These are phyloP conservation scores for Coemansia sp. DNA, from an alignment of 192 early-diverging fungal genomes.

Conservation along the genomic window DNA sequence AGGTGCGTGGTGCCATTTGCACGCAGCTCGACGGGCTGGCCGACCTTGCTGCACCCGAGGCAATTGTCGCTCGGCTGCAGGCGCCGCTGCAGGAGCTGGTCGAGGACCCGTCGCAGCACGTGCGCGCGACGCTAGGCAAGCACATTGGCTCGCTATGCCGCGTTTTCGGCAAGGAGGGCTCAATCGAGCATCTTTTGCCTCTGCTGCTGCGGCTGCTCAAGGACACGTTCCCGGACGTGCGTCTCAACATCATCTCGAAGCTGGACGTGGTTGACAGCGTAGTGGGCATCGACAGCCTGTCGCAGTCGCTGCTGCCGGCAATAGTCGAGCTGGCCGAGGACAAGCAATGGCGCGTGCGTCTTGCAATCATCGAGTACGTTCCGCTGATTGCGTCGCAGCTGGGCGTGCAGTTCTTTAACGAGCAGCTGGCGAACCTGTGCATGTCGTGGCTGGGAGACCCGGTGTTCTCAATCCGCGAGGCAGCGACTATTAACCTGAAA, in stretches of 20 bases:
- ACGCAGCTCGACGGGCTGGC: constrained; percentile 76
- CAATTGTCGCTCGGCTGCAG: constrained; percentile 73
- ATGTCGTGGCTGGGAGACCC: constrained; percentile 99
- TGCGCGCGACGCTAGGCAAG: constrained; percentile 91
- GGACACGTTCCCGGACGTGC: constrained; percentile 96
- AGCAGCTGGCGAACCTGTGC: constrained; percentile 89
- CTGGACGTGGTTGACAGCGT: constrained; percentile 93
- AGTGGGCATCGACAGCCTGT: constrained; percentile 96
- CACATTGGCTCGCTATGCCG: constrained; percentile 96
- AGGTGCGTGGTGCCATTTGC: constrained; percentile 93
- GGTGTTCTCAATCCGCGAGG: constrained; percentile 97
- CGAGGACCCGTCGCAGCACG: constrained; percentile 94
- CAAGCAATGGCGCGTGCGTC: constrained; percentile 98
- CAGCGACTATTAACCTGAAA: constrained; percentile 89
- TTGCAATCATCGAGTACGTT: constrained; percentile 99
- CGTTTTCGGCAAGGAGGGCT: constrained; percentile 91
- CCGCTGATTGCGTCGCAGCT: constrained; percentile 95
- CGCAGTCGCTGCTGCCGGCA: constrained; percentile 94
- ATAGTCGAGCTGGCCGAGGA: constrained; percentile 99
- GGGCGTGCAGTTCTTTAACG: constrained; percentile 95
- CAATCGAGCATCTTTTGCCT: constrained; percentile 92
- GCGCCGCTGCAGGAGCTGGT: constrained; percentile 93
- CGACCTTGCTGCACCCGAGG: constrained; percentile 74
- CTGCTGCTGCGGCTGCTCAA: constrained; percentile 95
- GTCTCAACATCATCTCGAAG: constrained; percentile 98